Evolutionary conservation across 345 rosid genomes (phyloP), one percentile per base, ranked within the genome.

Genomic region (Zanthoxylum bungeanum): DNA sequence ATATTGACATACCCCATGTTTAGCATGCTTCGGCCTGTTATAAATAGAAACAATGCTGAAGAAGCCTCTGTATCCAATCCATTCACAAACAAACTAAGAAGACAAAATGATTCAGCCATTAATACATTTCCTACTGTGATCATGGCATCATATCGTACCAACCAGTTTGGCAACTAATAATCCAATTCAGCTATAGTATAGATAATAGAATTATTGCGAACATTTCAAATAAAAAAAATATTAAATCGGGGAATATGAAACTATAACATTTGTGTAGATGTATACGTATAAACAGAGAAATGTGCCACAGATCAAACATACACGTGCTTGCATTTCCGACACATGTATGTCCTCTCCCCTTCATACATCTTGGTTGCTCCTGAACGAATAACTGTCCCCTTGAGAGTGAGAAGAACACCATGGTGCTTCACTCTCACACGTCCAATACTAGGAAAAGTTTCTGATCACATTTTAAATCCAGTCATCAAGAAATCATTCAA

Each of bases 361-460:
- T 94, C 98, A 44, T 86, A 92, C 98, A 94, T 92, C 85, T 92
- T 94, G 58, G 85, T 82, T 69, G 93, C 86, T 63, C 93, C 98
- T 3, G 97, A 92, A 51, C 98, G 81, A 70, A 89, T 94, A 25
- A 94, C 92, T 1, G 97, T 94, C 56, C 98, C 99, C 73, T 87
- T 94, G 53, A 92, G 82, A 27, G 92, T 90, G 50, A 92, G 83
- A 19, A 94, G 88, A 84, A 92, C 80, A 51, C 91, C 90, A 6
- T 84, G 85, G 71, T 94, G 99, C 86, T 85, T 92, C 70, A 92
- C 98, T 77, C 98, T 88, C 70, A 92, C 80, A 31, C 81, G 81
- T 12, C 98, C 97, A 53, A 92, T 89, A 82, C 92, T 86, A 2
- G 96, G 98, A 78, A 87, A 94, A 71, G 95, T 81, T 49, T 90